Conservation (phyloP, 306 rosid species). For the Fragaria vesca region DNA sequence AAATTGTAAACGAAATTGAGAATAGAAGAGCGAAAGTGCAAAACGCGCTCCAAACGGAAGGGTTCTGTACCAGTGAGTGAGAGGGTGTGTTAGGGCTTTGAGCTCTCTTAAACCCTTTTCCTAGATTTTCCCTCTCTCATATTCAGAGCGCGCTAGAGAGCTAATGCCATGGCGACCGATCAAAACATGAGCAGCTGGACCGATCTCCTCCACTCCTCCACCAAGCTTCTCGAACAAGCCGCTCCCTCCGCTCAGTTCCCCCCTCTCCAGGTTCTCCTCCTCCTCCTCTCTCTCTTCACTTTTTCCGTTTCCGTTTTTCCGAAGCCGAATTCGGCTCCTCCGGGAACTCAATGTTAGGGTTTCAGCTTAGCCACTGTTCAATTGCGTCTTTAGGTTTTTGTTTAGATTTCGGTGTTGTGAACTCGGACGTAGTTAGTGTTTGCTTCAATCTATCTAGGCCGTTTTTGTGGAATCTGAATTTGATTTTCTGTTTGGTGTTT, state of each 20-base stretch:
- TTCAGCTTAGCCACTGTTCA: not conserved
- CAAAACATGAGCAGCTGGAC: conserved; percentile 69
- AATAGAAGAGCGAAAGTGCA: too few species aligned
- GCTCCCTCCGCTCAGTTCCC: conserved; percentile 98
- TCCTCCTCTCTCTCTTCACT: not conserved
- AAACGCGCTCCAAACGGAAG: too few species aligned
- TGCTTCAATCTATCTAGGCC: not conserved
- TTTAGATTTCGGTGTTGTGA: not conserved
- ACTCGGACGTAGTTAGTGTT: not conserved
- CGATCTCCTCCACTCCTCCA: conserved; percentile 88
- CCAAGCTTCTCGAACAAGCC: conserved; percentile 98
- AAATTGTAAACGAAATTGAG: too few species aligned
- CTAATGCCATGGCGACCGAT: conserved; percentile 64
- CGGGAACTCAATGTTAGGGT: not conserved
- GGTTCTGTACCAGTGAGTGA: too few species aligned
- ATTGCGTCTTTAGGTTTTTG: not conserved
- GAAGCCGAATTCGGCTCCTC: not conserved
- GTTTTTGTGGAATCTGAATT: conserved; percentile 11
- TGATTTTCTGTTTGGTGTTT: conserved; percentile 14
- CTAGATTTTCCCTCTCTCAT: not conserved
- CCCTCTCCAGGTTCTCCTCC: conserved; percentile 73
- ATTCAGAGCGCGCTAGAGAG: not conserved
- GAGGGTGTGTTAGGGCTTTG: conserved; percentile 27
- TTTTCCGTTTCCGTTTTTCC: conserved; percentile 15
- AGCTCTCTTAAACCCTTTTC: conserved; percentile 15